These are phyloP conservation scores for Paraphaeosphaeria sporulosa DNA, from an alignment of 2,329 filamentous ascomycete genomes.

Conservation along the genomic window DNA sequence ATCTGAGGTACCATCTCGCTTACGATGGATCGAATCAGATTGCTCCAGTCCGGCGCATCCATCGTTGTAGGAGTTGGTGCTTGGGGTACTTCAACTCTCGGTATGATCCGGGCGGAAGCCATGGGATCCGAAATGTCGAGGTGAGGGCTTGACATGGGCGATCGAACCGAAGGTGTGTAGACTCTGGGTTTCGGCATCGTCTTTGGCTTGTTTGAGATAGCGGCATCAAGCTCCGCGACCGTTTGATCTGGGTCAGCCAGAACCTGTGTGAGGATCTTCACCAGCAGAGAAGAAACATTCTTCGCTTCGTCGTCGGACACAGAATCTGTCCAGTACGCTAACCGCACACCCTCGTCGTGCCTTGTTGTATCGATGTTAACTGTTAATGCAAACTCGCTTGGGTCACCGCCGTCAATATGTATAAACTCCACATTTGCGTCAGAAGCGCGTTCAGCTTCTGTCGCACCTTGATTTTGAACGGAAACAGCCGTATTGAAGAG, in stretches of 20 bases:
- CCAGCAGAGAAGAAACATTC: constrained; percentile 35
- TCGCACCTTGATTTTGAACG: constrained; percentile 34
- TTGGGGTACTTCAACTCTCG: constrained; percentile 16
- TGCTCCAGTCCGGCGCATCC: constrained; percentile 35
- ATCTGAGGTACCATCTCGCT: constrained; percentile 45
- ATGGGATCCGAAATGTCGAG: constrained; percentile 25
- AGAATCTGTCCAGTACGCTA: constrained; percentile 43
- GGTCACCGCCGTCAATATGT: constrained; percentile 39
- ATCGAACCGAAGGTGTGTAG: constrained; percentile 15
- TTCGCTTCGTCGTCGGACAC: constrained; percentile 38
- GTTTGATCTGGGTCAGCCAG: constrained; percentile 34
- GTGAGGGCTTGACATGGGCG: constrained; percentile 25
- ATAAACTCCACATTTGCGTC: constrained; percentile 35
- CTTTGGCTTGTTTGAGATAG: constrained; percentile 25
- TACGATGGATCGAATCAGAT: constrained; percentile 41
- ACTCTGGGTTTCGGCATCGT: background rate
- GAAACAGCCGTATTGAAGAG: constrained; percentile 59
- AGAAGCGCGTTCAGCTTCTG: constrained; percentile 7
- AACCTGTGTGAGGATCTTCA: constrained; percentile 32
- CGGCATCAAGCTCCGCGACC: constrained; percentile 33
- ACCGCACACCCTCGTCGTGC: constrained; percentile 39
- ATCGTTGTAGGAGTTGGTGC: constrained; percentile 9
- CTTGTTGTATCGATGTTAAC: constrained; percentile 42
- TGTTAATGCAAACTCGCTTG: constrained; percentile 44
- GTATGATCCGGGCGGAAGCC: constrained; percentile 13